These are phyloP conservation scores for Podaxis sp. DNA, from an alignment of 768 basidiomycete genomes.

Conservation along the genomic window DNA sequence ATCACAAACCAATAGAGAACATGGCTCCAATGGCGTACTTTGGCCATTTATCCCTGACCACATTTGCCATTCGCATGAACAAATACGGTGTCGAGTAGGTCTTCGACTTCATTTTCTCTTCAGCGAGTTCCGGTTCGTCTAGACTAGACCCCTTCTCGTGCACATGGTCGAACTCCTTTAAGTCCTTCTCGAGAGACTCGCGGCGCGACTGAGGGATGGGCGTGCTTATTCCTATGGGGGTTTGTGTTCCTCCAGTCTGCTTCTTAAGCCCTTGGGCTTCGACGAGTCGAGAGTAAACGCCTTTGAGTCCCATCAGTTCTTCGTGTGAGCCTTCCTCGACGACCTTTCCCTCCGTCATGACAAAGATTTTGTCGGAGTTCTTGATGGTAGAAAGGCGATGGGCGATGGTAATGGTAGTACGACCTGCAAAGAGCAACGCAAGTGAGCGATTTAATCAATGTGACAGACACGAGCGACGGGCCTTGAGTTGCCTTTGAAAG, in stretches of 20 bases:
- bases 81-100: conserved; percentile 47
- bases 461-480: conserved; percentile 32
- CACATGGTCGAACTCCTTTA: conserved; percentile 38
- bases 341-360: conserved; percentile 77
- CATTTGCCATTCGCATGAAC: conserved; percentile 56
- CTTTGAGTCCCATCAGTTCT: conserved; percentile 52
- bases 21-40: conserved; percentile 50
- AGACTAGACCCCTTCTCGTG: conserved; percentile 30
- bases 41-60: conserved; percentile 51
- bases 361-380: conserved; percentile 70
- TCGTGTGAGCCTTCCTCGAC: conserved; percentile 73
- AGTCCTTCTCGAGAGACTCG: not conserved
- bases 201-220: not conserved
- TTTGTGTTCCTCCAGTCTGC: not conserved
- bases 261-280: conserved; percentile 55
- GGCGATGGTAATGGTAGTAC: conserved; percentile 70
- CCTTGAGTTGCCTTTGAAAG: conserved; percentile 72
- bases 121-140: not conserved
- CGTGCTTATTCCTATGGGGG: not conserved
- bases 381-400: conserved; percentile 74
- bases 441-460: conserved; percentile 31
- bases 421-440: conserved; percentile 27
- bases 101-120: conserved; percentile 23
- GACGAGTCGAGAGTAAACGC: conserved; percentile 66
- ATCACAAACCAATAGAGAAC: conserved; percentile 37